Base-by-base conservation (phyloP, 768 basidiomycete genomes). In the Lactarius psammicola region DNA sequence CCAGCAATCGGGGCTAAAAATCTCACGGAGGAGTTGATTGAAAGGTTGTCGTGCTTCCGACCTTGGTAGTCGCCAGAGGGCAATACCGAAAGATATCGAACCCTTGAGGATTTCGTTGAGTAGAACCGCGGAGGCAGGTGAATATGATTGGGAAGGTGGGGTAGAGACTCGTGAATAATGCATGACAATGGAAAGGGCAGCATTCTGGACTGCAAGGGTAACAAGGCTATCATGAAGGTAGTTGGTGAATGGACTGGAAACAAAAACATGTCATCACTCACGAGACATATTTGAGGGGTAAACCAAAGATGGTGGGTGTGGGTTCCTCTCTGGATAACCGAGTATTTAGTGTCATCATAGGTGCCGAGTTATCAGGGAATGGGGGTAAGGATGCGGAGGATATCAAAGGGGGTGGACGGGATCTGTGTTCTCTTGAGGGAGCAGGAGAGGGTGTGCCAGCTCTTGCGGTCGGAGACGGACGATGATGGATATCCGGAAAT, bases 131-230 rank as follows among this genome's bases (percentile, higher is more conserved):
- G 93, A 84, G 1, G 96, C 95, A 1, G 97, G 94, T 0, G 93
- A 97, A 77, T 99, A 99, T 1, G 92, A 80, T 36, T 89, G 82
- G 49, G 88, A 80, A 2, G 89, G 79, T 9, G 93, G 85, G 0
- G 85, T 90, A 2, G 92, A 90, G 64, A 94, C 89, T 66, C 97
- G 87, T n/a, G 97, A 98, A 77, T 98, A 93, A 80, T 98, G 95
- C 92, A 99, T 96, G 69, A 98, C 92, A 73, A 99, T 94, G 60
- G 95, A 95, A 57, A 99, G 80, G 11, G 92, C 87, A 34, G 94
- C 94, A 78, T 98, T 98, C 80, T 99, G 96, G 3, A 96, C 88
- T 5, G 94, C 94, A 58, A 95, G 85, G 20, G 91, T 92, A 69
- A 94, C 85, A 65, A 93, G 81, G 17, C 90, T 90, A 71, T 65